Evolutionary conservation across 495 filamentous ascomycete species (phyloP).

Genomic region (Penicillium waksmanii): DNA sequence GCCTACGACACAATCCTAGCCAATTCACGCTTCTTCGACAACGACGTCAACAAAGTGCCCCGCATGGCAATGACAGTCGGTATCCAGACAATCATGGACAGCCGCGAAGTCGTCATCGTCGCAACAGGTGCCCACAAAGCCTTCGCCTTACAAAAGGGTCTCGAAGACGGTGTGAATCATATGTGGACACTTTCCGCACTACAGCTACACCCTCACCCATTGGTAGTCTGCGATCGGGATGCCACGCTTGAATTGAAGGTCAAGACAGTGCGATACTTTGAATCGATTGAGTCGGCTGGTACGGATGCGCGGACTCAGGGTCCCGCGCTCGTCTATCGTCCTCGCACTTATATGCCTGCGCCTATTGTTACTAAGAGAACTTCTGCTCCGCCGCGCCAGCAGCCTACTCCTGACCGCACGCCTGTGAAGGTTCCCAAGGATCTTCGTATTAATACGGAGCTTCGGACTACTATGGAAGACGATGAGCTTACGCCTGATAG

Average conservation of each 20-base stretch:
- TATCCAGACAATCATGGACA: slow-evolving; percentile 84
- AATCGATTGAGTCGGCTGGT: slow-evolving; percentile 67
- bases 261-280: slow-evolving; percentile 75
- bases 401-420: slow-evolving; percentile 31
- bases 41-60: slow-evolving; percentile 73
- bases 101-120: slow-evolving; percentile 80
- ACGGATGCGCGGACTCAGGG: slow-evolving; percentile 62
- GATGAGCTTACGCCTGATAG: slow-evolving; percentile 67
- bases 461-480: slow-evolving; percentile 42
- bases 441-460: slow-evolving; percentile 50
- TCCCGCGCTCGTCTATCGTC: slow-evolving; percentile 48
- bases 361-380: slow-evolving; percentile 33
- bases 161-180: slow-evolving; percentile 83
- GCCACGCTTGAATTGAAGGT: slow-evolving; percentile 82
- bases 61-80: slow-evolving; percentile 85
- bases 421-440: slow-evolving; percentile 45
- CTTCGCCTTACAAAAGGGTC: slow-evolving; percentile 76
- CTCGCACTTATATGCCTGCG: slow-evolving; percentile 44
- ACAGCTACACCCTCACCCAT: slow-evolving; percentile 76
- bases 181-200: slow-evolving; percentile 87
- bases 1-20: slow-evolving; percentile 86
- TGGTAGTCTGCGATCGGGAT: slow-evolving; percentile 85
- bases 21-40: slow-evolving; percentile 81
- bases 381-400: slow-evolving; percentile 18
- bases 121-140: slow-evolving; percentile 82